Percentiles rank a stretch among this genome's conserved stretches.
Evolutionary conservation across 23 red algal species (phyloP).

Genomic region (Gracilaria vermiculophylla): DNA sequence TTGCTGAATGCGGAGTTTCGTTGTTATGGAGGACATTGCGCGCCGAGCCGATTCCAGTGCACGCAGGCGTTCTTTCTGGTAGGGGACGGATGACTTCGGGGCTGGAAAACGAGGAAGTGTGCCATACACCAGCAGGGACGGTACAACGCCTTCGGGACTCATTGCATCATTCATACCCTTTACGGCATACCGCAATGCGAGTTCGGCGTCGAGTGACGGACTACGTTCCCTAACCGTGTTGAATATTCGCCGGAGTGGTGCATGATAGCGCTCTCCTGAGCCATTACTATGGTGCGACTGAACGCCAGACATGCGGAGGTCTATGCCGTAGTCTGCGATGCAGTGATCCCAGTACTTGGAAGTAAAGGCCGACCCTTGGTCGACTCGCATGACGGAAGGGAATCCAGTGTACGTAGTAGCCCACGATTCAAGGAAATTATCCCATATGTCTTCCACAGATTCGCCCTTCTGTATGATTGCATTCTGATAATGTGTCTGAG

Average conservation of each 20-base stretch:
- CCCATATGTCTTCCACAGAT: constrained; percentile 2
- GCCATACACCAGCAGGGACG: not conserved
- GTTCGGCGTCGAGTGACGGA: not conserved
- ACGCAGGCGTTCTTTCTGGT: not conserved
- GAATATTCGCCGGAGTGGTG: not conserved
- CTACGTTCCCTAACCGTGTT: no score
- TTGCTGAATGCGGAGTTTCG: not conserved
- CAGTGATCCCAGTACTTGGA: not conserved
- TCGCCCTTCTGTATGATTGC: not conserved
- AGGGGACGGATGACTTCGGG: not conserved
- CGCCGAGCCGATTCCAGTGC: not conserved
- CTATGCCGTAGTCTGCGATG: not conserved
- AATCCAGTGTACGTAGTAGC: constrained; percentile 5
- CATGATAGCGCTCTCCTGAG: constrained; percentile 12
- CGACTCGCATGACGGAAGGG: not conserved
- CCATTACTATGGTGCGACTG: constrained; percentile 31
- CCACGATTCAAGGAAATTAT: constrained; percentile 8
- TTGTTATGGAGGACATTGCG: not conserved
- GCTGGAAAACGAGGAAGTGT: not conserved
- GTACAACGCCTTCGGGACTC: not conserved
- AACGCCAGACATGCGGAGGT: not conserved
- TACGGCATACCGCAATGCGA: not conserved
- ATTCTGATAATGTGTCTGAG: not conserved
- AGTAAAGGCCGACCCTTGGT: not conserved
- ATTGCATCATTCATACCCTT: constrained; percentile 1